phyloP scores from a whole-genome alignment of 2,329 filamentous ascomycete species.

The Calonectria multiphialidica region DNA sequence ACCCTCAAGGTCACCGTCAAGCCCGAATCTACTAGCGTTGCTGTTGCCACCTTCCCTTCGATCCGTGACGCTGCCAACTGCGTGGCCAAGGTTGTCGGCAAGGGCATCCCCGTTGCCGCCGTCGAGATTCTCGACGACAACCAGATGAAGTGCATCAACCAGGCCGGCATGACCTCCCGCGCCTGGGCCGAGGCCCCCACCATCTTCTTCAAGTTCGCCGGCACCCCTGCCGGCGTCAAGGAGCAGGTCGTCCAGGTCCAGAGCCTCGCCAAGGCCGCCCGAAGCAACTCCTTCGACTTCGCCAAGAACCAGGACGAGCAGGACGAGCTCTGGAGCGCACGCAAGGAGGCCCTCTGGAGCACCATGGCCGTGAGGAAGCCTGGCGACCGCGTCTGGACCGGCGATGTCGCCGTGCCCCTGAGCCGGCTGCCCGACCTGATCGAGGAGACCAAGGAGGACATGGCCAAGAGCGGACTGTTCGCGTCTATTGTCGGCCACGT shows the following conservation, averaged over 20 bases:
- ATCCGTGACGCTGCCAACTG: constrained; percentile 82
- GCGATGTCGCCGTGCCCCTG: constrained; percentile 88
- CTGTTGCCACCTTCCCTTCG: constrained; percentile 71
- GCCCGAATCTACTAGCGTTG: constrained; percentile 84
- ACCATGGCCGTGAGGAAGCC: constrained; percentile 75
- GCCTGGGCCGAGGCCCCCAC: constrained; percentile 80
- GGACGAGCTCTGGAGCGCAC: constrained; percentile 83
- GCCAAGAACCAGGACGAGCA: constrained; percentile 78
- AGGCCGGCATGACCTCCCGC: constrained; percentile 74
- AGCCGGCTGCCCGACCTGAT: constrained; percentile 80
- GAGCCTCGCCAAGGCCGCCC: constrained; percentile 69
- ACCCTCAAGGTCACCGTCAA: constrained; percentile 87
- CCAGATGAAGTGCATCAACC: constrained; percentile 81
- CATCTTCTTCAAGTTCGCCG: constrained; percentile 87
- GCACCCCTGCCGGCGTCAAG: constrained; percentile 77
- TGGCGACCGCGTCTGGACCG: constrained; percentile 85
- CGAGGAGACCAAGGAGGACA: constrained; percentile 72
- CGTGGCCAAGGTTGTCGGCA: constrained; percentile 82
- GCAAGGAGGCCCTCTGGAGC: constrained; percentile 88
- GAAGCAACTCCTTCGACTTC: constrained; percentile 81
- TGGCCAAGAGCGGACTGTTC: constrained; percentile 57
- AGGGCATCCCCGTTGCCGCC: constrained; percentile 88
- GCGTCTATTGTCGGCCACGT: constrained; percentile 76
- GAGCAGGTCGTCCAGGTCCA: constrained; percentile 81
- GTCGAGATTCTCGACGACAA: constrained; percentile 93